Base-by-base conservation (phyloP, 2,329 filamentous ascomycete species). In the Ascochyta rabiei region DNA sequence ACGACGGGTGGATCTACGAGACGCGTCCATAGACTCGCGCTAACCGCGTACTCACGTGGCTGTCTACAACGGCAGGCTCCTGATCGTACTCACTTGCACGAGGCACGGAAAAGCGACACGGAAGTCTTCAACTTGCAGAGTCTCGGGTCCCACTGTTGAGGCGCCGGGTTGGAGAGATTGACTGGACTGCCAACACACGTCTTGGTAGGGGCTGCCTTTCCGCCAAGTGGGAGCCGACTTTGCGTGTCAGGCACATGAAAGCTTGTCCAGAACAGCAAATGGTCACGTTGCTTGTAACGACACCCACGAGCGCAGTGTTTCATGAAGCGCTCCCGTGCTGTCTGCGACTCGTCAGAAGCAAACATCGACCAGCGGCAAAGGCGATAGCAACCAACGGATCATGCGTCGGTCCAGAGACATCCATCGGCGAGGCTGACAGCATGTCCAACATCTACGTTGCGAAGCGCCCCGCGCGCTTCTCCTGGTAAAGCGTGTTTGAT, bases 241-340 rank as follows among this genome's bases (percentile, higher is more conserved):
- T 50, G 63, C 58, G 26, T 42, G 40, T 33, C 30, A 50, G 41
- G 52, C 41, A 53, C 55, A 56, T 56, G 58, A 57, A 48, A 49
- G 59, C 51, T 54, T 54, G 41, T 62, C 61, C 40, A 55, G 59
- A 56, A 40, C 12, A 54, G 59, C 37, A 53, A 56, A 48, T 59
- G 63, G 58, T 63, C 60, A 60, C 60, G 50, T 38, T 50, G 51
- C 59, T 59, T 53, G 49, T 45, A 46, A 35, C 41, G 41, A 55
- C 47, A 21, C 40, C 49, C 46, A 49, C 18, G 34, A 55, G 47
- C 30, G 41, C 42, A 31, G 57, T 53, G 62, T 68, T 65, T 62
- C 62, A 62, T 44, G 56, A 60, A 51, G 51, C 64, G 62, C 63
- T 58, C 48, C 41, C 41, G 30, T 48, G 34, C 45, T 51, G 38